Conservation (phyloP, 169 alveolate genomes). For the Plasmodium vivax region DNA sequence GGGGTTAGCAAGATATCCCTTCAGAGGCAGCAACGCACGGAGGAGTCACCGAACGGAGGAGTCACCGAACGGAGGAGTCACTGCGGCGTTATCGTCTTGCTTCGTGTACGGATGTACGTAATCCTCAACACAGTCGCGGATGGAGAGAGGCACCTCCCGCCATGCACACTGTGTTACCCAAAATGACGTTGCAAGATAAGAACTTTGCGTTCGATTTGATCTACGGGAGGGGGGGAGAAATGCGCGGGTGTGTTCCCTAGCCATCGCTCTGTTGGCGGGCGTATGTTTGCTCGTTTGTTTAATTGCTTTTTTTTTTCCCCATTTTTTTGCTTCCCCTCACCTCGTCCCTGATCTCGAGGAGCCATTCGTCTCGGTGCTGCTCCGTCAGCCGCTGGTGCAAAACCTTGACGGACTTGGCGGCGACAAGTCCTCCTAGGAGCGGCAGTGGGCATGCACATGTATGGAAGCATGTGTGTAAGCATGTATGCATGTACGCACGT, state of each 20-base stretch:
- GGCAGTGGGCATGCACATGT: neutral
- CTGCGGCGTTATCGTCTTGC: neutral
- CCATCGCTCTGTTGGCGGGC: neutral
- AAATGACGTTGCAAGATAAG: constrained; percentile 60
- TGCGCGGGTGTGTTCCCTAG: neutral
- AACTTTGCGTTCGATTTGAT: constrained; percentile 70
- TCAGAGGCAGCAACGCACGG: neutral
- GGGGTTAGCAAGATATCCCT: neutral
- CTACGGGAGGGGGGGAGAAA: neutral
- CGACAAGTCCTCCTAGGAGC: constrained; percentile 61
- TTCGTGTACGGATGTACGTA: neutral
- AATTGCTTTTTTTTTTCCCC: neutral
- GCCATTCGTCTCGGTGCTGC: constrained; percentile 70
- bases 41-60: no score
- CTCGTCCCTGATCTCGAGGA: constrained; percentile 47
- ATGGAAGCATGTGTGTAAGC: neutral
- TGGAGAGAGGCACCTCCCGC: neutral
- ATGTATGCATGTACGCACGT: neutral
- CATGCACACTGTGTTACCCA: constrained; percentile 6
- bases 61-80: no score
- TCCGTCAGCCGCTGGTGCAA: constrained; percentile 68
- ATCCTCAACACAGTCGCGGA: neutral
- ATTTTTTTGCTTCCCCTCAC: neutral
- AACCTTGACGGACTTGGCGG: constrained; percentile 68
- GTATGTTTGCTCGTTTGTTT: neutral